These are phyloP conservation scores for Mycosphaerella sp. DNA, from an alignment of 2,329 filamentous ascomycete species.

Conservation along the genomic window DNA sequence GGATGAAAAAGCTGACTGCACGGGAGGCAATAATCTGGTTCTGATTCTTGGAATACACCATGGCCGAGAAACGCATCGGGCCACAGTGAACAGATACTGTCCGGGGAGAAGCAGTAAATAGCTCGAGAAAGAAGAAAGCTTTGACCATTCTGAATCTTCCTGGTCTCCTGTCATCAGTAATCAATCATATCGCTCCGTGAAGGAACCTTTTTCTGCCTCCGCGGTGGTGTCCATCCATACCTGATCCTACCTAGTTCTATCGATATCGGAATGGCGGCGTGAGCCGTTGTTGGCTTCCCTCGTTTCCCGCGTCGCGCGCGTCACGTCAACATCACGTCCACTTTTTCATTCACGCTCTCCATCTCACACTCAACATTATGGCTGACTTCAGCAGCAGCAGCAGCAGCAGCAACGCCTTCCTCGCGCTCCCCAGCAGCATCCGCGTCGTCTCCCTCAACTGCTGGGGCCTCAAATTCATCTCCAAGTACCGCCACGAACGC, in stretches of 20 bases:
- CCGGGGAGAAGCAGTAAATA: constrained; percentile 4
- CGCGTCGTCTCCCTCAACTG: constrained; percentile 87
- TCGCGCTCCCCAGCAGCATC: constrained; percentile 43
- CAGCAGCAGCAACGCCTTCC: neutral
- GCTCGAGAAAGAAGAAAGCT: constrained; percentile 11
- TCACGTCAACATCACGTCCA: constrained; percentile 1
- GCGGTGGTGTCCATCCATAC: neutral
- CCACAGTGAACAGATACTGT: constrained; percentile 4
- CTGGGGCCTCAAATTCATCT: constrained; percentile 89
- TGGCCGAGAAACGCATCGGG: constrained; percentile 1
- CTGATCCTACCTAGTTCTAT: neutral
- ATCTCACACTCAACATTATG: neutral
- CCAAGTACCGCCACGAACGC: constrained; percentile 68
- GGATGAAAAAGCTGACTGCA: constrained; percentile 4
- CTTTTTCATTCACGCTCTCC: neutral
- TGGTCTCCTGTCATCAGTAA: neutral
- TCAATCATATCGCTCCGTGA: neutral
- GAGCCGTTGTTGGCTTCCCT: neutral
- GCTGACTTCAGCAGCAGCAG: neutral
- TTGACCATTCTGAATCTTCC: constrained; percentile 13
- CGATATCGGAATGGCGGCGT: neutral
- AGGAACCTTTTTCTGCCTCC: constrained; percentile 1
- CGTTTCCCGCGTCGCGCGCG: neutral
- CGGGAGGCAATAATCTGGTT: neutral
- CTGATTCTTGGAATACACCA: constrained; percentile 2